These are phyloP conservation scores for Diaporthe citriasiana DNA, from an alignment of 2,329 filamentous ascomycete genomes.

Conservation along the genomic window DNA sequence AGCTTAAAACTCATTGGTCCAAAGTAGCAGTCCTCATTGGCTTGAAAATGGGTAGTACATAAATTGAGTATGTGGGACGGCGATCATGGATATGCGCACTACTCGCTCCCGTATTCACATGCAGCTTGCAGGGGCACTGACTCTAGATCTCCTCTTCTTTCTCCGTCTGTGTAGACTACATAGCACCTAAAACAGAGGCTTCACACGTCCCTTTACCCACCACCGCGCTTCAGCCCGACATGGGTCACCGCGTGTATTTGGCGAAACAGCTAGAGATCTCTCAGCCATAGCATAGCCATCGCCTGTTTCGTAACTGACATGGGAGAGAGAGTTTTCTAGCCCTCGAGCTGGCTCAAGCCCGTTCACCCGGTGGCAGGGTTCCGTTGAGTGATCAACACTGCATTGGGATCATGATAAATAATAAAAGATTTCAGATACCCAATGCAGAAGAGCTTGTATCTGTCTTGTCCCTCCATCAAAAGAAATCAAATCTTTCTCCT, in stretches of 20 bases:
- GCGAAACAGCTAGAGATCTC: neutral
- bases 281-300: slow-evolving; percentile 18
- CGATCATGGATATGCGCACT: neutral
- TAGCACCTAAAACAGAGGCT: neutral
- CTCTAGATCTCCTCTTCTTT: neutral
- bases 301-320: slow-evolving; percentile 18
- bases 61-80: slow-evolving; percentile 8
- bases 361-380: neutral
- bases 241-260: slow-evolving; percentile 13
- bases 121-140: neutral
- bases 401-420: neutral
- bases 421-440: slow-evolving; percentile 25
- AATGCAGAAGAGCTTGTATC: slow-evolving; percentile 11
- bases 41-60: neutral
- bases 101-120: slow-evolving; percentile 26
- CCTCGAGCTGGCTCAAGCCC: neutral
- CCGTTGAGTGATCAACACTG: neutral
- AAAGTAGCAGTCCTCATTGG: slow-evolving; percentile 8
- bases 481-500: neutral
- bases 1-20: neutral
- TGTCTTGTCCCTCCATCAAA: neutral
- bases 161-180: neutral
- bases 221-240: slow-evolving; percentile 6
- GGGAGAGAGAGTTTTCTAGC: neutral
- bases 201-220: slow-evolving; percentile 20